Conservation (phyloP, 345 rosid species). For the Orychophragmus violaceus region DNA sequence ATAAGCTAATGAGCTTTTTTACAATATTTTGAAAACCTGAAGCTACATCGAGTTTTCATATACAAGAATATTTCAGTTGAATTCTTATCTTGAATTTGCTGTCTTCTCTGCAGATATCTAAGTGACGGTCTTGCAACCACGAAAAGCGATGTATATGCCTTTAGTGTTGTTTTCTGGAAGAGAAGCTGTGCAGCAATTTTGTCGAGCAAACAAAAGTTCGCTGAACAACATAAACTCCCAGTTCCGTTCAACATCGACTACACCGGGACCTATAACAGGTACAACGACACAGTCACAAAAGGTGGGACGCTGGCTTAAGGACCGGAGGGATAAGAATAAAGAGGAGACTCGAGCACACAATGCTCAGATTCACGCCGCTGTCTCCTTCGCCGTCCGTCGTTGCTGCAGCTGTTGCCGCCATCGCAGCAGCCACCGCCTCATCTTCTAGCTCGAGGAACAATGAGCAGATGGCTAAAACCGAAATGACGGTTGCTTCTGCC, state of each 20-base stretch:
- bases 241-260: constrained; percentile 35
- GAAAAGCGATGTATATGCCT: no score
- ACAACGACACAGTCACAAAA: constrained; percentile 56
- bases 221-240: constrained; percentile 31
- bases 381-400: constrained; percentile 83
- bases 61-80: no score
- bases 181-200: constrained; percentile 57
- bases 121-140: no score
- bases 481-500: constrained; percentile 83
- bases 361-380: constrained; percentile 83
- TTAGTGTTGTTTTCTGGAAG: no score
- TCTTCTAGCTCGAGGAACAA: constrained; percentile 62
- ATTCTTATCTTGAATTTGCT: no score
- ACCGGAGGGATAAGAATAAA: constrained; percentile 79
- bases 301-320: constrained; percentile 80
- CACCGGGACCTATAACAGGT: constrained; percentile 26
- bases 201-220: constrained; percentile 42
- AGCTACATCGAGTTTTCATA: no score
- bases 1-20: no score
- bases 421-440: constrained; percentile 73
- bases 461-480: constrained; percentile 76
- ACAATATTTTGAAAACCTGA: no score
- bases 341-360: constrained; percentile 75
- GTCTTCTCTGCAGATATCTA: no score
- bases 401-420: constrained; percentile 81